Conservation (phyloP, 177 flowering plant genomes). For the Tripterygium wilfordii region DNA sequence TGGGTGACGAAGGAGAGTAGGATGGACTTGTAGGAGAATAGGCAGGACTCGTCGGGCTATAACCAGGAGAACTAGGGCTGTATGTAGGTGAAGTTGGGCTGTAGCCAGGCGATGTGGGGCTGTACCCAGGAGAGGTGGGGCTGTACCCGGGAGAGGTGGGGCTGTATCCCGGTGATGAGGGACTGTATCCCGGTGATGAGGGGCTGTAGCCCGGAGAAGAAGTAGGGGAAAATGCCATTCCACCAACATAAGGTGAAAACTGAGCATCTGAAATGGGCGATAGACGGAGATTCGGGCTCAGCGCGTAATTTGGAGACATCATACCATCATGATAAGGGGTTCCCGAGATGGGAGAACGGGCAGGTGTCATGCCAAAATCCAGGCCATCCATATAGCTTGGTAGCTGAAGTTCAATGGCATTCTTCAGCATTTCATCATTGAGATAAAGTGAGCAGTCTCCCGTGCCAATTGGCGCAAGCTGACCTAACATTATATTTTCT, state of each 20-base stretch:
- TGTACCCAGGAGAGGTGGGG: conserved; percentile 90
- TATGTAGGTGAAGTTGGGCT: conserved; percentile 93
- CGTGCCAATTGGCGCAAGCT: conserved; percentile 96
- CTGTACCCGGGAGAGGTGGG: conserved; percentile 96
- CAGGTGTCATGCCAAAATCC: conserved; percentile 92
- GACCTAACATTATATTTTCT: conserved; percentile 96
- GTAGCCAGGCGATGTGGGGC: conserved; percentile 90
- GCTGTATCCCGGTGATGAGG: conserved; percentile 82
- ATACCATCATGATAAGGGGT: conserved; percentile 92
- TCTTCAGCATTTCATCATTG: conserved; percentile 91
- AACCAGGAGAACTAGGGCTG: conserved; percentile 90
- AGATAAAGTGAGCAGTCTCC: conserved; percentile 83
- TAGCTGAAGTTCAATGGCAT: conserved; percentile 90
- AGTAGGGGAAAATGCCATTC: conserved; percentile 88
- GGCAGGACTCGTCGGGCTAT: conserved; percentile 86
- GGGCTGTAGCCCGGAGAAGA: conserved; percentile 83
- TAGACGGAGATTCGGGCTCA: conserved; percentile 72
- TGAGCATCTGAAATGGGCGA: conserved; percentile 88
- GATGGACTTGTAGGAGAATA: conserved; percentile 93
- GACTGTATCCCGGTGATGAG: conserved; percentile 85
- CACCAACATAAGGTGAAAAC: conserved; percentile 90
- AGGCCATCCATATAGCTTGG: conserved; percentile 96
- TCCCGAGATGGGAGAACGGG: conserved; percentile 71
- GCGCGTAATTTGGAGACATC: conserved; percentile 90
- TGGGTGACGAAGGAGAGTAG: conserved; percentile 75